These are phyloP conservation scores for Cruciata laevipes DNA, from an alignment of 257 asterid genomes.

Conservation along the genomic window DNA sequence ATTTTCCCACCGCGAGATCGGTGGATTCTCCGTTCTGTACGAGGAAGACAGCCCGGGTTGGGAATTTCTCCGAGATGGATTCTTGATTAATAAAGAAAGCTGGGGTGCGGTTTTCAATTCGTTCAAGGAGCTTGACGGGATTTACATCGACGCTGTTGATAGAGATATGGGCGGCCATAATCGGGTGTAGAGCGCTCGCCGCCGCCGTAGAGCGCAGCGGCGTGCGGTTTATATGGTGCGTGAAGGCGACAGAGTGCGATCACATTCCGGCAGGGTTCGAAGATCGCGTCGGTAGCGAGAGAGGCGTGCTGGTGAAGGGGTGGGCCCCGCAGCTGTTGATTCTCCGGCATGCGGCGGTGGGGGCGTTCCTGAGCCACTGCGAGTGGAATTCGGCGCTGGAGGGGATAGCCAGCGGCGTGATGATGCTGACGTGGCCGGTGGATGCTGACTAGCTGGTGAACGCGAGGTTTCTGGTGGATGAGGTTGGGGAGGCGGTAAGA, in stretches of 20 bases:
- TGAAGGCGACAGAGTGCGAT: neutral
- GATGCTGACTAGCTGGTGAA: constrained; percentile 11
- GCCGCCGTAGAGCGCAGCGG: constrained; percentile 19
- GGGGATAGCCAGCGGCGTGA: constrained; percentile 13
- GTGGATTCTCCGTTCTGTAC: neutral
- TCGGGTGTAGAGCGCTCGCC: constrained; percentile 5
- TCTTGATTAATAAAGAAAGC: constrained; percentile 7
- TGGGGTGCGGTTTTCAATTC: constrained; percentile 26
- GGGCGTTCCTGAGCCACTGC: constrained; percentile 18
- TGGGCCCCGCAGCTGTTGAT: constrained; percentile 27
- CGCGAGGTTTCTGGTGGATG: constrained; percentile 10
- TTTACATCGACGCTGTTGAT: constrained; percentile 7
- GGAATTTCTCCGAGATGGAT: constrained; percentile 11
- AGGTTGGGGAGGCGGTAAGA: constrained; percentile 8
- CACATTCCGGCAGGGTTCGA: constrained; percentile 12
- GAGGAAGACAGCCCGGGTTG: constrained; percentile 16
- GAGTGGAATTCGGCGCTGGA: constrained; percentile 17
- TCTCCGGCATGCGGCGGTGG: constrained; percentile 13
- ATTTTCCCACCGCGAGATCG: constrained; percentile 15
- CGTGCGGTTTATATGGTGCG: constrained; percentile 25
- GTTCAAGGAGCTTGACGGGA: constrained; percentile 12
- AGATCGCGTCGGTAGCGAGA: constrained; percentile 16
- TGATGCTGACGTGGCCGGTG: constrained; percentile 20
- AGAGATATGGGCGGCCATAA: constrained; percentile 21
- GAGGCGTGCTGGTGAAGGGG: constrained; percentile 21